Percentiles rank a stretch among this genome's conserved stretches.
These are phyloP conservation scores for Phytophthora rubi DNA, from an alignment of 352 stramenopile species.

Conservation along the genomic window DNA sequence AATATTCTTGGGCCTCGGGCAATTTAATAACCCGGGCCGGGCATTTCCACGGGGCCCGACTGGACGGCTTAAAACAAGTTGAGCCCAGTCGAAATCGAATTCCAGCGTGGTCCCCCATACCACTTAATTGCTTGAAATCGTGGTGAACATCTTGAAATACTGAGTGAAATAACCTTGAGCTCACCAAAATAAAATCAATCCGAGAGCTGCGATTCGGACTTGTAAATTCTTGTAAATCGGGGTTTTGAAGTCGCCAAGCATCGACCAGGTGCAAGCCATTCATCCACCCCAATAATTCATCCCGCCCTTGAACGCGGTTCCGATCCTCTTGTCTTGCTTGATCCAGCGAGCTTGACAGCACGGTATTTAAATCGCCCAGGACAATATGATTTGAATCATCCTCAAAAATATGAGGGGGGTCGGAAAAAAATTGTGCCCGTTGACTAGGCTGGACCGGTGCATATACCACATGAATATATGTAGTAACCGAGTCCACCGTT, in stretches of 20 bases:
- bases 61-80: neutral
- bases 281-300: slow-evolving; percentile 9
- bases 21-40: neutral
- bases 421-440: neutral
- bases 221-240: slow-evolving; percentile 8
- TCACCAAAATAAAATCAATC: slow-evolving; percentile 13
- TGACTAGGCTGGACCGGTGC: neutral
- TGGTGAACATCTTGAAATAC: slow-evolving; percentile 1
- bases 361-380: slow-evolving; percentile 10
- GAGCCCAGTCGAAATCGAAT: neutral
- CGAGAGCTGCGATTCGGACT: neutral
- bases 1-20: neutral
- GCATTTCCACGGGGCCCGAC: neutral
- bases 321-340: neutral
- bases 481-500: neutral
- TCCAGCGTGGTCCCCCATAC: neutral
- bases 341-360: neutral
- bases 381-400: slow-evolving; percentile 9
- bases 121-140: neutral
- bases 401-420: slow-evolving; percentile 5
- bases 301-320: neutral
- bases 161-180: neutral
- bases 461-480: slow-evolving; percentile 27
- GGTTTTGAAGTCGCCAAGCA: slow-evolving; percentile 6
- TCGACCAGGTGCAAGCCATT: neutral